Base-by-base conservation (phyloP, 2,329 filamentous ascomycete genomes). In the Pseudogymnoascus sp. region DNA sequence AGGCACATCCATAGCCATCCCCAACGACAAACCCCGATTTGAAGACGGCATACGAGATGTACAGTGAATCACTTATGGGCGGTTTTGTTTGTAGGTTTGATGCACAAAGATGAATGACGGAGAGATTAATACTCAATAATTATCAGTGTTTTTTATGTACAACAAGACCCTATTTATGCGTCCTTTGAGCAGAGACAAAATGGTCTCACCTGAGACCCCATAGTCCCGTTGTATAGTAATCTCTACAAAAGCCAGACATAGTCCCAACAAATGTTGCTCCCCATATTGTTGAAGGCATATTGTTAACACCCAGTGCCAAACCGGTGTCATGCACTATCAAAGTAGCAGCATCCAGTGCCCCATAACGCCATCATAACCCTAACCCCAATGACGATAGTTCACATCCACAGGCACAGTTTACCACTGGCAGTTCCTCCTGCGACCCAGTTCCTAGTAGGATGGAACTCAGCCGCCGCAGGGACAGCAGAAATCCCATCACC, bases 401-500 rank as follows among this genome's bases (percentile, higher is more conserved):
- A 96, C 82, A 89, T 89, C 92, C 93, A 99, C 37, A 99, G 77
- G 75, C 90, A 96, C 25, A 98, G 76, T 77, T 98, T 98, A 1
- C 95, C 95, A 73, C 91, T 96, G 0, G 90, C 92, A 0, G 90
- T 98, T 0, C 92, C 95, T 1, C 90, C 93, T 0, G 90, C 93
- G 37, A 99, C 88, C 95, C 95, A 99, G 72, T 97, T 89, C 75
- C 86, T 81, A 0, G 84, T 90, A 0, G 90, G 90, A 75, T 99
- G 95, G 70, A 98, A 95, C 61, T 93, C 90, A 0, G 92, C 90
- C 0, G 96, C 95, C 0, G 95, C 91, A 2, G 95, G 95, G 3
- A 99, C 95, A 6, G 95, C 95, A 0, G 92, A 96, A 69, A 99
- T 96, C 0, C 89, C 90, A 0, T 96, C 92, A 0, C 92, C 92